These are phyloP conservation scores for Pythium phragmitis DNA, from an alignment of 352 stramenopile genomes.

Conservation along the genomic window DNA sequence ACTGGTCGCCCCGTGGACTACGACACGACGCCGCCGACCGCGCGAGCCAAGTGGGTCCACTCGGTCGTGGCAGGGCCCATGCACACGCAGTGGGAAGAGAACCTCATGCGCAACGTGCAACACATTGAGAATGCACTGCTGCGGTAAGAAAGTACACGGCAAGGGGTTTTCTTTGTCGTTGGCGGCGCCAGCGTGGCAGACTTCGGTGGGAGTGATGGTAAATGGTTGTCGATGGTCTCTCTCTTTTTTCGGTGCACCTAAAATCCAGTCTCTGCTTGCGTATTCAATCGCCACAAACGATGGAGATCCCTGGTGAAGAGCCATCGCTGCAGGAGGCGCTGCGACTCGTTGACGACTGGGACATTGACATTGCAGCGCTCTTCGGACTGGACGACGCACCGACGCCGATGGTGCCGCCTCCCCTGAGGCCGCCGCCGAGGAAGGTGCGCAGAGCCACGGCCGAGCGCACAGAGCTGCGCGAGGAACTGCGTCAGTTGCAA, in stretches of 20 bases:
- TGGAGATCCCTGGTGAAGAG: neutral
- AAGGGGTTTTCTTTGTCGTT: neutral
- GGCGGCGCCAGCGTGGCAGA: neutral
- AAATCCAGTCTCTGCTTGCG: neutral
- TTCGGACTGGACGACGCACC: neutral
- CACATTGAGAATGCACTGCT: conserved; percentile 8
- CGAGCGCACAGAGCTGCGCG: neutral
- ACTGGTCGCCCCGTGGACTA: neutral
- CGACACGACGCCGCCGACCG: neutral
- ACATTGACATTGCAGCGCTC: conserved; percentile 4
- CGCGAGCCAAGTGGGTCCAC: conserved; percentile 5
- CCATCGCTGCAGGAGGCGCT: conserved; percentile 6
- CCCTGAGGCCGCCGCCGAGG: neutral
- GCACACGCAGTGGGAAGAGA: conserved; percentile 4
- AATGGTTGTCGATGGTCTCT: neutral
- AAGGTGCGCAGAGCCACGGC: neutral
- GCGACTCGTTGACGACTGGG: conserved; percentile 8
- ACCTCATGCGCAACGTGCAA: conserved; percentile 1
- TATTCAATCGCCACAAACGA: neutral
- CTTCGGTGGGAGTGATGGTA: neutral
- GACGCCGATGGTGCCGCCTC: neutral
- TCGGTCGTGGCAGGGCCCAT: conserved; percentile 13
- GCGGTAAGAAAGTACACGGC: neutral
- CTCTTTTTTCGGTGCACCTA: too few relatives aligned
- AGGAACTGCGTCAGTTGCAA: neutral